Base-by-base conservation (phyloP, 305 asterid genomes). In the Rubia peregrina region DNA sequence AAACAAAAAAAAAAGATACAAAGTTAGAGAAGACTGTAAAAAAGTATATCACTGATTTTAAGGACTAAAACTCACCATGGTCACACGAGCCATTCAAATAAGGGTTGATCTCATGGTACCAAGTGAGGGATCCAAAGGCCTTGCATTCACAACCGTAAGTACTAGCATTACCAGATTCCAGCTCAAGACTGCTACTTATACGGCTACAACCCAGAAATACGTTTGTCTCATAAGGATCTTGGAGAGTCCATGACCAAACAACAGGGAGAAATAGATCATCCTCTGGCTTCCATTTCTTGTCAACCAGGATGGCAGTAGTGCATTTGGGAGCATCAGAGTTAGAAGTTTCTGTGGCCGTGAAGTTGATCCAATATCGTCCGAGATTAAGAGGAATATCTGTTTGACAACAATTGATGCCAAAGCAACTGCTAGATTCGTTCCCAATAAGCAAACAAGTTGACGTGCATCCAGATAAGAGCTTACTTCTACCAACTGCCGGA, bases 331-430 rank as follows among this genome's bases (percentile, higher is more conserved):
- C 16, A 38, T 40, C 9, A 13, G n/a, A n/a, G 16, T 26, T 2
- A 26, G 36, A 10, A 0, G 51, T 40, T 40, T 40, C 33, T 1
- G 38, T 1, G 5, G 10, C 24, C 0, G 79, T 70, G 65, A 78
- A 61, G 48, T 74, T 74, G 22, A 75, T 44, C 1, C 9, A 12
- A 40, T 65, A 70, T 42, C 57, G 38, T 11, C 19, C 42, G 12
- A 74, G 73, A 66, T 61, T 57, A 53, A 64, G 71, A 22, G 81
- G 69, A 42, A 65, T 65, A 40, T 65, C 70, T 16, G 66, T 44
- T 21, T 70, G 51, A 49, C 81, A 78, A 26, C 81, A 78, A 24
- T 70, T 61, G 67, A 78, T 59, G 3, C 78, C 78, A 48, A 69
- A 74, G 63, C 81, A 78, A 13, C 73, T 71, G 61, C 57, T 11